phyloP scores from a whole-genome alignment of 2,329 filamentous ascomycete genomes.

The Shiraia bambusicola region DNA sequence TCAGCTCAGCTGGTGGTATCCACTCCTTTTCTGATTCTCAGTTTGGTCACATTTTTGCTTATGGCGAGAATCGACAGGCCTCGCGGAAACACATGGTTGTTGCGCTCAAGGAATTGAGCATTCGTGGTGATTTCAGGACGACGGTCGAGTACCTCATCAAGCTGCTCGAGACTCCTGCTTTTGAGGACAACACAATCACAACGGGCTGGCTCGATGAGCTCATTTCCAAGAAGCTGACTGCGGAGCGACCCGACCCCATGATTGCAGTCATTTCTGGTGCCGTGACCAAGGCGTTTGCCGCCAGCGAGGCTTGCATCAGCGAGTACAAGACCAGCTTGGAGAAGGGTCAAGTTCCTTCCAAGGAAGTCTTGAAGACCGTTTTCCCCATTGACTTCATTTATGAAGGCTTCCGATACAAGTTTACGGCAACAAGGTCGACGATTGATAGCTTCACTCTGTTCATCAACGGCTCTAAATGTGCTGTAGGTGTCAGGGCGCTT shows the following conservation, averaged over 20 bases:
- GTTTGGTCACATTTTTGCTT: slow-evolving; percentile 99
- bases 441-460: slow-evolving; percentile 94
- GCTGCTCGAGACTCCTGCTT: slow-evolving; percentile 94
- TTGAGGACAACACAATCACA: slow-evolving; percentile 98
- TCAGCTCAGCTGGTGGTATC: slow-evolving; percentile 92
- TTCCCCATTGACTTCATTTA: slow-evolving; percentile 99
- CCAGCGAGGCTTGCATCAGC: slow-evolving; percentile 83
- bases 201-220: slow-evolving; percentile 98
- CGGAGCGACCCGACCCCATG: slow-evolving; percentile 90
- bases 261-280: slow-evolving; percentile 95
- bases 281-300: slow-evolving; percentile 89
- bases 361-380: slow-evolving; percentile 95
- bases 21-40: slow-evolving; percentile 99
- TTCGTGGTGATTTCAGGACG: slow-evolving; percentile 98
- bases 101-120: slow-evolving; percentile 96
- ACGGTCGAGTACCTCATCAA: slow-evolving; percentile 99
- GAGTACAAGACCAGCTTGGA: slow-evolving; percentile 89
- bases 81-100: slow-evolving; percentile 99
- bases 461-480: slow-evolving; percentile 97
- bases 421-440: slow-evolving; percentile 91
- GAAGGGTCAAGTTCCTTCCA: slow-evolving; percentile 95
- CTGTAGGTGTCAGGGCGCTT: slow-evolving; percentile 86
- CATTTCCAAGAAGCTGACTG: slow-evolving; percentile 95
- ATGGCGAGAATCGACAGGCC: slow-evolving; percentile 93
- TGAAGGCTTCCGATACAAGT: slow-evolving; percentile 94